Conservation (phyloP, 768 basidiomycete species). For the Lentinula boryana region DNA sequence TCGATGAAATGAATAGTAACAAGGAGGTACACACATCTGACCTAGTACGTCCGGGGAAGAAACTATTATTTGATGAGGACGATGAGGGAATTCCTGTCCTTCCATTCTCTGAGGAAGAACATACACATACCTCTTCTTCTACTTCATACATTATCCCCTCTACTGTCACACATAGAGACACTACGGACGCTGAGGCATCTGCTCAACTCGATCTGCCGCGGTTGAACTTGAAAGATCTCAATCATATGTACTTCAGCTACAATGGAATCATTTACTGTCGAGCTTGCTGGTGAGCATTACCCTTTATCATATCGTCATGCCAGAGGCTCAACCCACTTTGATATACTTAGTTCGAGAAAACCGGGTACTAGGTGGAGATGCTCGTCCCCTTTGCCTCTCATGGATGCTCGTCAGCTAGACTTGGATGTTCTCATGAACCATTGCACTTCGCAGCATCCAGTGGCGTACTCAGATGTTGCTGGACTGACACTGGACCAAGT, state of each 20-base stretch:
- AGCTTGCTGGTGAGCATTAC: not conserved
- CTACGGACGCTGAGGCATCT: not conserved
- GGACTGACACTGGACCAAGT: conserved; percentile 4
- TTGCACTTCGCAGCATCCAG: conserved; percentile 4
- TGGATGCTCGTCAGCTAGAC: not conserved
- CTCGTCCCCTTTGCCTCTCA: not conserved
- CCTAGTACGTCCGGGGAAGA: not conserved
- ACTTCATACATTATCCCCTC: not conserved
- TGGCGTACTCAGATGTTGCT: not conserved
- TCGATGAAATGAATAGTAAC: not conserved
- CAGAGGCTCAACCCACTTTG: not conserved
- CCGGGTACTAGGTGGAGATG: not conserved
- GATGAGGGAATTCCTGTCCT: not conserved
- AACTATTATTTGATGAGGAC: not conserved
- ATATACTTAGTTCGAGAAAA: not conserved
- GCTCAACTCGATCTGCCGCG: not conserved
- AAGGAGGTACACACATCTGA: not conserved
- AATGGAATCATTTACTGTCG: not conserved
- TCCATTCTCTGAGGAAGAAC: not conserved
- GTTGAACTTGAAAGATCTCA: conserved; percentile 1
- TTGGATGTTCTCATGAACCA: conserved; percentile 5
- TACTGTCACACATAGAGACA: not conserved
- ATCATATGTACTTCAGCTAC: not conserved
- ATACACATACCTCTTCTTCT: not conserved
- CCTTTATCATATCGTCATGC: not conserved